phyloP scores from a whole-genome alignment of 1,284 basidiomycete genomes.

The Hymenochaete sp. region DNA sequence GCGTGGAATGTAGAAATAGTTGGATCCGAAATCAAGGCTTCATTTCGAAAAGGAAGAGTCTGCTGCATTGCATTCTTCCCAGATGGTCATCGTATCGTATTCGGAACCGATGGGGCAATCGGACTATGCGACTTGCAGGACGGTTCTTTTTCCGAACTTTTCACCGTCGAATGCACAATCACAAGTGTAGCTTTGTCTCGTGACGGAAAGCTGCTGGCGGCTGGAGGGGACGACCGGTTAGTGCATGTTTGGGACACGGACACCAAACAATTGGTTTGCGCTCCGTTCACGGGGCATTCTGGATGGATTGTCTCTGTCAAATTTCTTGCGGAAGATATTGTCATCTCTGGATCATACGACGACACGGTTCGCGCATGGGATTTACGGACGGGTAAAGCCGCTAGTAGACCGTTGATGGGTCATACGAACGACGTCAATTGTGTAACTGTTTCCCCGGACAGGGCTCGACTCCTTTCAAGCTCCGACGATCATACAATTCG shows the following conservation, averaged over 20 bases:
- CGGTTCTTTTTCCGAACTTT: not conserved
- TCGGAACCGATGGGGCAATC: not conserved
- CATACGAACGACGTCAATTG: not conserved
- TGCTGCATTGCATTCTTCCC: too few relatives aligned
- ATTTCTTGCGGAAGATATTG: not conserved
- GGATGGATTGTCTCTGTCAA: too few relatives aligned
- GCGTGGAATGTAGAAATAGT: not conserved
- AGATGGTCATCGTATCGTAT: not conserved
- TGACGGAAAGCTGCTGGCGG: not conserved
- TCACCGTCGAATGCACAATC: too few relatives aligned
- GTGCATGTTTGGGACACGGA: not conserved
- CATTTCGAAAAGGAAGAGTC: too few relatives aligned
- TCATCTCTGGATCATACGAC: slow-evolving; percentile 82
- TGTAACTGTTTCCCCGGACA: not conserved
- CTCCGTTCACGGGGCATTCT: too few relatives aligned
- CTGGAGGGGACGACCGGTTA: not conserved
- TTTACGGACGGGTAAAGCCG: slow-evolving; percentile 39
- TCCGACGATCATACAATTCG: not conserved
- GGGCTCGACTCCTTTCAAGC: not conserved
- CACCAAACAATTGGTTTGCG: too few relatives aligned
- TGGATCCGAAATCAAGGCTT: too few relatives aligned
- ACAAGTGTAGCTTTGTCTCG: not conserved
- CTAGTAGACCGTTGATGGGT: not conserved
- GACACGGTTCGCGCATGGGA: slow-evolving; percentile 89
- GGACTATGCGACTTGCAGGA: not conserved